Base-by-base conservation (phyloP, 192 early-diverging fungal species). In the Coemansia umbellata region DNA sequence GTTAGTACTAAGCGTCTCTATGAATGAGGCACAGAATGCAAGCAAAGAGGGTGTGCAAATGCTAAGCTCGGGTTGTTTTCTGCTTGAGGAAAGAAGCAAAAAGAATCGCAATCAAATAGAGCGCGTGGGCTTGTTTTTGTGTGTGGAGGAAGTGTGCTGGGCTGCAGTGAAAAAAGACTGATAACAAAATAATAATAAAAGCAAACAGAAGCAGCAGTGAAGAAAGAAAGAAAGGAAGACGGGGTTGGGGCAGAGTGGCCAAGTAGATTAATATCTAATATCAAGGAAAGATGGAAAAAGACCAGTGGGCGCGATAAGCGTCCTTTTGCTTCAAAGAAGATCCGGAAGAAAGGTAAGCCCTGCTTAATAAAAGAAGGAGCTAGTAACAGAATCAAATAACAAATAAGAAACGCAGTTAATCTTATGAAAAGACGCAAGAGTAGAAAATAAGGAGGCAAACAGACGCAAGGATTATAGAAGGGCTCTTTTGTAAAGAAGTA, bases 401-500 rank as follows among this genome's bases (percentile, higher is more conserved):
- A 42, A 42, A 42, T 42, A 42, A 42, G 21, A 42, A 42, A 42
- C 41, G 41, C 41, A 44, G 22, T 44, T 27, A 44, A 27, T 44
- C 13, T 8, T 13, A 40, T 5, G 39, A 18, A 15, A 27, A 26
- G 32, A n/a, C n/a, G n/a, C n/a, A 19, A 52, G 36, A n/a, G n/a
- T 28, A 11, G 32, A 15, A 35, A 27, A 47, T 14, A 11, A 47
- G 8, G 30, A 44, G 47, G 39, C 22, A 56, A 24, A 18, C 6
- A 26, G 47, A 49, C 14, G 47, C 47, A 33, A 49, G 47, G 47
- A 33, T 31, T 31, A 49, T 44, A 44, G 19, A 18, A 49, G 31
- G 43, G 43, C 23, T 45, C 18, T 45, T 45, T 35, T 45, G 26
- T 54, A 18, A 44, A 47, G 28, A 56, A 47, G 42, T 44, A 44